phyloP scores from a whole-genome alignment of 192 early-diverging fungal species.

The Umbelopsis sp. region DNA sequence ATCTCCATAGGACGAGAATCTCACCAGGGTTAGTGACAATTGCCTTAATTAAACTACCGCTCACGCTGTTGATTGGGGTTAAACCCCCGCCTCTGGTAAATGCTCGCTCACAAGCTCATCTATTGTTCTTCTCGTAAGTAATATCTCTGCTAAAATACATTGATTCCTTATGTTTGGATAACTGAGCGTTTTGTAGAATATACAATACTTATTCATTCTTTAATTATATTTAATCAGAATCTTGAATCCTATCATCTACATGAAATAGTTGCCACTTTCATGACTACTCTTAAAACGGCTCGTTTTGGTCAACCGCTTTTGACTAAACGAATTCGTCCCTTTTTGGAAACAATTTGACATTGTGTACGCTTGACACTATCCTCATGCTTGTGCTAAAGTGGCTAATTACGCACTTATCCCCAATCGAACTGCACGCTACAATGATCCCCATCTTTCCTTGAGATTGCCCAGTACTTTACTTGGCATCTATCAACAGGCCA shows the following conservation, averaged over 20 bases:
- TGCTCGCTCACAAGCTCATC: background rate
- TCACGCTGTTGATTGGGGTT: background rate
- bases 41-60: background rate
- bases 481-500: too few species aligned
- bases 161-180: background rate
- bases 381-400: too few species aligned
- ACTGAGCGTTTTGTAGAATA: background rate
- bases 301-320: background rate
- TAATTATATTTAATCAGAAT: background rate
- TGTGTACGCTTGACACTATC: background rate
- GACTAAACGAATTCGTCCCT: background rate
- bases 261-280: background rate
- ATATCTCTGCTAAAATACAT: background rate
- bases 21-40: conserved; percentile 5
- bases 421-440: too few species aligned
- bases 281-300: conserved; percentile 1
- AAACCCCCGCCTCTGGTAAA: background rate
- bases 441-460: too few species aligned
- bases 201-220: background rate
- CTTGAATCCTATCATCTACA: background rate
- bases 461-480: too few species aligned
- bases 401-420: too few species aligned
- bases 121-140: background rate
- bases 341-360: conserved; percentile 3
- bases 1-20: background rate